phyloP scores from a whole-genome alignment of 176 grass and related monocot species.

The Puccinellia tenuiflora region DNA sequence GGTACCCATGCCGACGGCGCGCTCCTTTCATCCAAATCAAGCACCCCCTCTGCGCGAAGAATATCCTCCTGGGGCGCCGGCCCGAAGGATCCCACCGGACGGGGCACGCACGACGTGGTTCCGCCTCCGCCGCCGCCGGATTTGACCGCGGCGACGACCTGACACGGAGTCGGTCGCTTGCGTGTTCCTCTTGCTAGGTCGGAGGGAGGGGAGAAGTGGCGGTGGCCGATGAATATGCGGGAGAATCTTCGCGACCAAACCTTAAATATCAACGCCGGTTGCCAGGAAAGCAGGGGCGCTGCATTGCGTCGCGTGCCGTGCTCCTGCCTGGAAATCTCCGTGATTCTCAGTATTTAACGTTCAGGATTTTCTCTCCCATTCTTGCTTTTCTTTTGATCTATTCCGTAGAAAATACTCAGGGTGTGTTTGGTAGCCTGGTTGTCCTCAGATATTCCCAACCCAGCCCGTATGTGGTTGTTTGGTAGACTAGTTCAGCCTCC shows the following conservation, averaged over 20 bases:
- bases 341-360: neutral
- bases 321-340: neutral
- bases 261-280: slow-evolving; percentile 1
- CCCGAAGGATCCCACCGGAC: slow-evolving; percentile 22
- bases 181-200: slow-evolving; percentile 12
- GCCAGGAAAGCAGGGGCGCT: neutral
- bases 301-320: neutral
- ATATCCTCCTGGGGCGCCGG: slow-evolving; percentile 10
- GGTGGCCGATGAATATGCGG: slow-evolving; percentile 1
- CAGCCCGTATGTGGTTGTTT: too few species aligned
- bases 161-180: neutral
- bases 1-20: slow-evolving; percentile 42
- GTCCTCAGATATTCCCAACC: too few species aligned
- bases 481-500: too few species aligned
- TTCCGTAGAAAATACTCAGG: too few species aligned
- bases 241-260: neutral
- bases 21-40: slow-evolving; percentile 56
- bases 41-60: slow-evolving; percentile 22
- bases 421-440: too few species aligned
- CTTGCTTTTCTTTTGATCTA: too few species aligned
- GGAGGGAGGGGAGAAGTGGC: neutral
- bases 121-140: slow-evolving; percentile 24
- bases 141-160: slow-evolving; percentile 35
- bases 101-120: neutral
- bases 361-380: neutral